Percentiles rank a stretch among this genome's conserved stretches.
Evolutionary conservation across 805 yeast genomes (phyloP).

Genomic region (Pichia insulana): DNA sequence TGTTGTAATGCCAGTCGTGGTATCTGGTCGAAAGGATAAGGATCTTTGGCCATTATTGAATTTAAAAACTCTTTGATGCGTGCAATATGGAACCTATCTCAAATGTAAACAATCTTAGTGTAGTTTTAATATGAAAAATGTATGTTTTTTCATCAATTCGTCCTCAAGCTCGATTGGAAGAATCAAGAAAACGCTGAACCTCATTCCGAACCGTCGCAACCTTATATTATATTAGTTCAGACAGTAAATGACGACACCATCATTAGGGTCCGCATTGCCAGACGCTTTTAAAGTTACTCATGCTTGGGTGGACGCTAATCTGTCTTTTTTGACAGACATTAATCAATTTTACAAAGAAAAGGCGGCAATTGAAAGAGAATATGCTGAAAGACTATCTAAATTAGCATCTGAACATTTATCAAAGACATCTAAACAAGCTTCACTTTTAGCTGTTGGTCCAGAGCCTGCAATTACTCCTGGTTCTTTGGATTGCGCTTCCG

Average conservation of each 20-base stretch:
- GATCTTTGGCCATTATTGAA: background rate
- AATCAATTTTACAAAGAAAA: constrained; percentile 81
- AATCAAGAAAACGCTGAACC: too few relatives aligned
- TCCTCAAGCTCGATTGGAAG: too few relatives aligned
- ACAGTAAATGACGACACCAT: background rate
- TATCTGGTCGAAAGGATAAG: background rate
- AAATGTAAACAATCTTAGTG: too few relatives aligned
- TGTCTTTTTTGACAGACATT: constrained; percentile 68
- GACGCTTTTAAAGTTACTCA: constrained; percentile 74
- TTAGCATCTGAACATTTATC: constrained; percentile 63
- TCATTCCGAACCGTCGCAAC: too few relatives aligned
- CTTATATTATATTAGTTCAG: too few relatives aligned
- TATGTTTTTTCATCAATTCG: too few relatives aligned
- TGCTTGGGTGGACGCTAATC: constrained; percentile 70
- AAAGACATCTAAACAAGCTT: constrained; percentile 62
- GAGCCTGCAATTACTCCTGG: constrained; percentile 91
- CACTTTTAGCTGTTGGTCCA: constrained; percentile 79
- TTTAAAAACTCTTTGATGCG: too few relatives aligned
- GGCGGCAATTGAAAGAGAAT: constrained; percentile 74
- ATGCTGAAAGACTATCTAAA: constrained; percentile 55
- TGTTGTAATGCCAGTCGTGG: background rate
- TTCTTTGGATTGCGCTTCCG: constrained; percentile 76
- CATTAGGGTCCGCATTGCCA: constrained; percentile 1
- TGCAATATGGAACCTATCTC: too few relatives aligned
- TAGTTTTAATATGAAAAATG: too few relatives aligned